Conservation (phyloP, 495 filamentous ascomycete species). For the Oidiodendron maius region DNA sequence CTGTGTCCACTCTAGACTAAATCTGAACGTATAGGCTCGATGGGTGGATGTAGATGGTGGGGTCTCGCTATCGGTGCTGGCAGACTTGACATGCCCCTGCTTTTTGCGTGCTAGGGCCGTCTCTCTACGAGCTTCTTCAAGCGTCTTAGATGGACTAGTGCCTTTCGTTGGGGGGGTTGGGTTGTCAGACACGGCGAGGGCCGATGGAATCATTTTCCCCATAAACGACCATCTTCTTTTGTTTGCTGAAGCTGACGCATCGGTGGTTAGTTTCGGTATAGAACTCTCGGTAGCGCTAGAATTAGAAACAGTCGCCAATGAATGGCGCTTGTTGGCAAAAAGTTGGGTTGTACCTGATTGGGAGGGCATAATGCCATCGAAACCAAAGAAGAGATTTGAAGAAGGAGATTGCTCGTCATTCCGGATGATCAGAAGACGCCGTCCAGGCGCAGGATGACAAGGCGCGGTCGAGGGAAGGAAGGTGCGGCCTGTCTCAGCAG, state of each 20-base stretch:
- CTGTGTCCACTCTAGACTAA: constrained; percentile 63
- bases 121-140: constrained; percentile 20
- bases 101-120: constrained; percentile 24
- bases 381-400: constrained; percentile 54
- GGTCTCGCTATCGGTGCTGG: constrained; percentile 23
- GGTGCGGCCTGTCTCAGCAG: constrained; percentile 47
- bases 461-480: constrained; percentile 71
- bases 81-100: constrained; percentile 17
- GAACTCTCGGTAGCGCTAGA: constrained; percentile 3
- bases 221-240: constrained; percentile 69
- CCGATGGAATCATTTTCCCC: constrained; percentile 59
- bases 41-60: constrained; percentile 28
- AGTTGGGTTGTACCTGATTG: constrained; percentile 26
- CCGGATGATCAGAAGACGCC: constrained; percentile 85
- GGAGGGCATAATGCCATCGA: constrained; percentile 50
- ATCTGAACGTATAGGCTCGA: constrained; percentile 66
- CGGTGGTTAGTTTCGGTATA: constrained; percentile 12
- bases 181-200: constrained; percentile 20
- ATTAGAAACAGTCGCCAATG: constrained; percentile 16
- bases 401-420: constrained; percentile 50
- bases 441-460: constrained; percentile 83
- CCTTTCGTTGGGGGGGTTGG: constrained; percentile 33
- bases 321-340: constrained; percentile 32
- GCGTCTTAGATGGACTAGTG: constrained; percentile 22
- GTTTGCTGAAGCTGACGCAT: constrained; percentile 15